Percentiles rank a stretch among this genome's conserved stretches.
These are phyloP conservation scores for Pulveroboletus sp. DNA, from an alignment of 768 basidiomycete species.

Conservation along the genomic window DNA sequence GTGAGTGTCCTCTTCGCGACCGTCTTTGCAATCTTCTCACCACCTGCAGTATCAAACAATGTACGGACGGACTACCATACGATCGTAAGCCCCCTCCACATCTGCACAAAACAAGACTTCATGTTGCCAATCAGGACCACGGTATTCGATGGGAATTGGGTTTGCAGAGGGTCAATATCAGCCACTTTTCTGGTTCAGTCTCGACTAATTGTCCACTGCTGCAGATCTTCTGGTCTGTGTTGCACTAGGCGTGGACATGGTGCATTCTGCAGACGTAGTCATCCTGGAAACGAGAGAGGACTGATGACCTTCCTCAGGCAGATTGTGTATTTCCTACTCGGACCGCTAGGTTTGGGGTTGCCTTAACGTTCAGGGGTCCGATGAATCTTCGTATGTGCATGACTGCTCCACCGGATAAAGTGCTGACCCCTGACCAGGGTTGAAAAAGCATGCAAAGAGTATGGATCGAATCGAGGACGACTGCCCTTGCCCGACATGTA, in stretches of 20 bases:
- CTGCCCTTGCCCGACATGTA: slow-evolving; percentile 88
- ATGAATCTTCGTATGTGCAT: slow-evolving; percentile 64
- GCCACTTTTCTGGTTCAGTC: not conserved
- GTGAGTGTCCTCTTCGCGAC: slow-evolving; percentile 38
- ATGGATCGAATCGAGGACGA: slow-evolving; percentile 65
- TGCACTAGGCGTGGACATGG: slow-evolving; percentile 92
- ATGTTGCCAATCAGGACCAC: slow-evolving; percentile 51
- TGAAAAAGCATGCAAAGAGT: slow-evolving; percentile 67
- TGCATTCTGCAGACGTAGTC: slow-evolving; percentile 25
- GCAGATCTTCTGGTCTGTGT: slow-evolving; percentile 85
- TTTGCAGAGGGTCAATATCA: slow-evolving; percentile 73
- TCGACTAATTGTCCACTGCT: not conserved
- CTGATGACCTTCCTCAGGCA: slow-evolving; percentile 44
- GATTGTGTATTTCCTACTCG: slow-evolving; percentile 93
- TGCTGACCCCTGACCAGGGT: slow-evolving; percentile 23
- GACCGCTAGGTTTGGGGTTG: slow-evolving; percentile 88
- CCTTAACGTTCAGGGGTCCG: slow-evolving; percentile 76
- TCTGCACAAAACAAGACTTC: not conserved
- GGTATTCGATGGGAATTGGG: slow-evolving; percentile 91
- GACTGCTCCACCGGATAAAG: not conserved
- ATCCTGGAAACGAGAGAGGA: not conserved
- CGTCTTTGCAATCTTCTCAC: slow-evolving; percentile 7
- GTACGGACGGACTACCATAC: slow-evolving; percentile 69
- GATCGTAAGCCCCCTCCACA: slow-evolving; percentile 50
- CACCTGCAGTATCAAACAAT: slow-evolving; percentile 66